A percentile compares a stretch with the other conserved stretches of the same genome.
Evolutionary conservation across 1,139 yeast genomes (phyloP).

Genomic region (Yamadazyma spencermartinsiae): DNA sequence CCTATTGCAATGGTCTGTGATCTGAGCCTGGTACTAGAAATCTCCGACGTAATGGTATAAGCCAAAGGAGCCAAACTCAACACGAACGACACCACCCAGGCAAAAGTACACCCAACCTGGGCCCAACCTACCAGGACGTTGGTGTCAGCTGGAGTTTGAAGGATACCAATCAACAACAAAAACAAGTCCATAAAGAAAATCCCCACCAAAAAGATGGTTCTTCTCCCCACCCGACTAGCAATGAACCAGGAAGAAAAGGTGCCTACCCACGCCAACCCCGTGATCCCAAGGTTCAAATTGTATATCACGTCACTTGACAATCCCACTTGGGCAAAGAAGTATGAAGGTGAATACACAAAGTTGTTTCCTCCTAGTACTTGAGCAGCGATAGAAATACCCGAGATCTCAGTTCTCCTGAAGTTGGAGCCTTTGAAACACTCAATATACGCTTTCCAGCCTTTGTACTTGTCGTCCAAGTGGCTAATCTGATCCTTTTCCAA

Average conservation of each 20-base stretch:
- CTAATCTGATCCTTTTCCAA: conserved; percentile 9
- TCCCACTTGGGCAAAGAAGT: conserved; percentile 37
- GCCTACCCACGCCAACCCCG: conserved; percentile 22
- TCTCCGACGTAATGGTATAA: conserved; percentile 55
- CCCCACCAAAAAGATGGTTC: conserved; percentile 21
- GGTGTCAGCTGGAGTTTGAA: conserved; percentile 18
- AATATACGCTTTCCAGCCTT: conserved; percentile 20
- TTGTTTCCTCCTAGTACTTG: conserved; percentile 13
- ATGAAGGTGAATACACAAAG: conserved; percentile 26
- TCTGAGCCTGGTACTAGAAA: conserved; percentile 54
- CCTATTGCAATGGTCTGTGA: conserved; percentile 57
- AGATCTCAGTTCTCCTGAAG: conserved; percentile 24
- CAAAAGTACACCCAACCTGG: conserved; percentile 21
- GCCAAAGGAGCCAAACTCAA: conserved; percentile 58
- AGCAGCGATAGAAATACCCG: conserved; percentile 17
- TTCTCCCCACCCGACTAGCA: conserved; percentile 19
- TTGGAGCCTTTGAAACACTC: conserved; percentile 23
- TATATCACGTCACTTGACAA: conserved; percentile 24
- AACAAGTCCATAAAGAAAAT: conserved; percentile 26
- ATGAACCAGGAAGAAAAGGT: conserved; percentile 22
- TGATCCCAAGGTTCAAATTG: conserved; percentile 26
- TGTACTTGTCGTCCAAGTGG: conserved; percentile 6
- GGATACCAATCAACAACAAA: conserved; percentile 16
- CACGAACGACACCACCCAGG: conserved; percentile 48
- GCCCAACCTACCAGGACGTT: conserved; percentile 19